Conservation (phyloP, 2,329 filamentous ascomycete species). For the Talaromyces rugulosus region DNA sequence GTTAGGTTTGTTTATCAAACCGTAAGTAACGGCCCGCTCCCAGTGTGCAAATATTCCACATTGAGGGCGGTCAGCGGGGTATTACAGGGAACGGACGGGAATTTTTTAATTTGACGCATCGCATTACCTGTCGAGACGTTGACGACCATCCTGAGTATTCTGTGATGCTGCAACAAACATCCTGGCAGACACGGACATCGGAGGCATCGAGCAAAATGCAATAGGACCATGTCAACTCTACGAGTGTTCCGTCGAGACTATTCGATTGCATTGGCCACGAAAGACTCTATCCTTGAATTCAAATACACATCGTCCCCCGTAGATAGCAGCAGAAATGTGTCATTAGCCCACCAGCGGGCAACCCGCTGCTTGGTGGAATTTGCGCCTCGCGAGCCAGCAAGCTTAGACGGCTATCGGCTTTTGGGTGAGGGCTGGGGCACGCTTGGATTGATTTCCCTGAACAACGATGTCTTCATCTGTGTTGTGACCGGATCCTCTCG, state of each 20-base stretch:
- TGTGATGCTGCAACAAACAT: neutral
- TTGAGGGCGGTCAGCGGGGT: neutral
- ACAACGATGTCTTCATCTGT: conserved; percentile 82
- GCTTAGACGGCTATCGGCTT: conserved; percentile 72
- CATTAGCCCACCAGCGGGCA: conserved; percentile 27
- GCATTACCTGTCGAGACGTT: neutral
- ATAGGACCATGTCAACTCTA: conserved; percentile 53
- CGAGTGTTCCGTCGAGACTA: conserved; percentile 83
- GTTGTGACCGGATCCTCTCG: conserved; percentile 76
- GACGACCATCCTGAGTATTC: neutral
- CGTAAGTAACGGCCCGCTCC: neutral
- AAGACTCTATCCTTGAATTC: conserved; percentile 38
- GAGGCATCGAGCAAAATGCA: neutral
- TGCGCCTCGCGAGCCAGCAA: conserved; percentile 56
- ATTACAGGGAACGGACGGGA: neutral
- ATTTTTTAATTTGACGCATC: neutral
- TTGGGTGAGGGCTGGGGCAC: conserved; percentile 81
- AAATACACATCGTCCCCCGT: conserved; percentile 71
- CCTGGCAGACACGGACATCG: neutral
- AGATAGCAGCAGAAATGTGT: conserved; percentile 49
- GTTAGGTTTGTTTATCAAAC: neutral
- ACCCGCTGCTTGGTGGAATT: conserved; percentile 87
- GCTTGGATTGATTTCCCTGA: conserved; percentile 78
- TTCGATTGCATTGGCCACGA: conserved; percentile 78
- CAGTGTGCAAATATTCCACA: neutral